Percentiles rank a stretch among this genome's conserved stretches.
Conservation (phyloP, 257 asterid genomes). For the Petunia secreta region DNA sequence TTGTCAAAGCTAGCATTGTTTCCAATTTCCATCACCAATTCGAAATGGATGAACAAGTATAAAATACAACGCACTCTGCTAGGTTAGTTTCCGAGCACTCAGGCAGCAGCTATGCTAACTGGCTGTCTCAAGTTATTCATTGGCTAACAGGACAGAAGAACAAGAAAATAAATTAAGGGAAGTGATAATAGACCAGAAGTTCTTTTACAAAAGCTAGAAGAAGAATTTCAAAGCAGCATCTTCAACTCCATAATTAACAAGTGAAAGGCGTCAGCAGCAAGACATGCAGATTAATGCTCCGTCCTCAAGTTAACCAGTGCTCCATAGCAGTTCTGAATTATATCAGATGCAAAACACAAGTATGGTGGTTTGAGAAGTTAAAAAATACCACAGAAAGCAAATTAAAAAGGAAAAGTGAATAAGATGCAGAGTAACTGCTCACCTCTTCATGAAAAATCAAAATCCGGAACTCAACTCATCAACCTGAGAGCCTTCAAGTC, state of each 20-base stretch:
- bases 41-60: not conserved
- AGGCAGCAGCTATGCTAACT: not conserved
- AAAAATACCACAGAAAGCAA: not conserved
- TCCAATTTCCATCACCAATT: constrained; percentile 1
- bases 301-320: not conserved
- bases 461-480: not conserved
- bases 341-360: not conserved
- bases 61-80: not conserved
- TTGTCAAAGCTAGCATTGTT: not conserved
- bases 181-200: constrained; percentile 5
- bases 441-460: not conserved
- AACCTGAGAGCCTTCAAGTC: constrained; percentile 13
- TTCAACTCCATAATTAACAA: not conserved
- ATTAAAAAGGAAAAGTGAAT: not conserved
- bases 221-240: constrained; percentile 18
- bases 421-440: constrained; percentile 10
- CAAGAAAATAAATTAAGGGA: not conserved
- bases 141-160: not conserved
- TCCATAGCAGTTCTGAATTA: constrained; percentile 6
- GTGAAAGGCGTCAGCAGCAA: not conserved
- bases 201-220: not conserved
- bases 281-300: not conserved
- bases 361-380: not conserved
- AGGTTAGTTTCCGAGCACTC: not conserved
- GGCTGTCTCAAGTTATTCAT: not conserved